These are phyloP conservation scores for Omphalotus guepiniiformis DNA, from an alignment of 768 basidiomycete species.

Conservation along the genomic window DNA sequence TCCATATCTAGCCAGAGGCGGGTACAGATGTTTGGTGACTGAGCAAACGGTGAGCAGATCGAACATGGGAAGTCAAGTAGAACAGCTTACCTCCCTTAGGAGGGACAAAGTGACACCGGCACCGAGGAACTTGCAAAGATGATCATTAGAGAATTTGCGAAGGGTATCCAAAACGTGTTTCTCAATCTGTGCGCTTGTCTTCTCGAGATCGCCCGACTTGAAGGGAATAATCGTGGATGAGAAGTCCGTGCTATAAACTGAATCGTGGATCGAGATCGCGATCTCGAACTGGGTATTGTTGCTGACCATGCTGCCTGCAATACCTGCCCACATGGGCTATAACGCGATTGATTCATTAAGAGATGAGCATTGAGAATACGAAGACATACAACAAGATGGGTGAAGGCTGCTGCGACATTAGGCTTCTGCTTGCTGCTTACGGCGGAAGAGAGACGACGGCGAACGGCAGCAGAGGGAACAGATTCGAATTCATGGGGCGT, in stretches of 20 bases:
- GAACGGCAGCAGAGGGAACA: slow-evolving; percentile 55
- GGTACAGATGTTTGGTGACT: slow-evolving; percentile 82
- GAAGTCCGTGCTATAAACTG: slow-evolving; percentile 81
- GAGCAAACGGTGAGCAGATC: slow-evolving; percentile 18
- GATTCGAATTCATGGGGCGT: slow-evolving; percentile 52
- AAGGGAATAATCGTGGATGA: slow-evolving; percentile 54
- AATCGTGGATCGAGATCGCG: slow-evolving; percentile 79
- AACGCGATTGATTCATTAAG: slow-evolving; percentile 13
- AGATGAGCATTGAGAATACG: slow-evolving; percentile 19
- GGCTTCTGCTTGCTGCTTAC: slow-evolving; percentile 45
- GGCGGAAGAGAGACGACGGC: slow-evolving; percentile 65
- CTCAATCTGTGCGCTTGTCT: slow-evolving; percentile 60
- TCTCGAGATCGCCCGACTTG: slow-evolving; percentile 43
- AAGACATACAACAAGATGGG: slow-evolving; percentile 57
- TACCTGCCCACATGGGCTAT: slow-evolving; percentile 87
- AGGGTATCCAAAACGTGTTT: slow-evolving; percentile 58
- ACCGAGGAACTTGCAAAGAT: slow-evolving; percentile 84
- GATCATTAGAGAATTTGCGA: slow-evolving; percentile 68
- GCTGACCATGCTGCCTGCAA: slow-evolving; percentile 59
- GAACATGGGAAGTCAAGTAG: slow-evolving; percentile 8
- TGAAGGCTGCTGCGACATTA: slow-evolving; percentile 47
- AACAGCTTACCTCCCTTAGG: slow-evolving; percentile 54
- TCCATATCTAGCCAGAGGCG: slow-evolving; percentile 81
- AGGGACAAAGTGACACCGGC: slow-evolving; percentile 72
- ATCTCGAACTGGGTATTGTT: slow-evolving; percentile 63